Evolutionary conservation across 148 eudicot species (phyloP).

Genomic region (Camellia granthamiana): DNA sequence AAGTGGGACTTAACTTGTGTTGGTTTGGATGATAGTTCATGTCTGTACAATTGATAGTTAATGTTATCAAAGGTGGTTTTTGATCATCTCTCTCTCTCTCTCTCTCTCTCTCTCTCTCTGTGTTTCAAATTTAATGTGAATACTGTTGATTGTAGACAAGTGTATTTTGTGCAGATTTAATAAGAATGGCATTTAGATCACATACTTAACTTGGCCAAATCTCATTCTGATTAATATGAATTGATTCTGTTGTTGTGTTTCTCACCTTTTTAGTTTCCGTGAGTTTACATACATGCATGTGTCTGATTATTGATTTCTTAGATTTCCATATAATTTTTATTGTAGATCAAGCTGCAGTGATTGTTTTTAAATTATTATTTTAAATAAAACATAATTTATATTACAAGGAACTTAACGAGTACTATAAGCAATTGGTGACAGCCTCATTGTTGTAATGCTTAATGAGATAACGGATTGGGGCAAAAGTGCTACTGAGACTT

Average conservation of each 20-base stretch:
- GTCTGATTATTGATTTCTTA: background rate
- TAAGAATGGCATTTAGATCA: background rate
- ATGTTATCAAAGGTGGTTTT: background rate
- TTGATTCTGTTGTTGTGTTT: background rate
- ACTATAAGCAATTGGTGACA: too few relatives aligned
- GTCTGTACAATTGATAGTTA: background rate
- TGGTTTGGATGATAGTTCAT: background rate
- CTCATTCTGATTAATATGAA: background rate
- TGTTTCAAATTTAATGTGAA: background rate
- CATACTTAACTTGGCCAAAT: background rate
- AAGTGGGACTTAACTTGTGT: background rate
- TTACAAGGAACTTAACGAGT: too few relatives aligned
- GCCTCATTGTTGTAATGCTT: too few relatives aligned
- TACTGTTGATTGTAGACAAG: background rate
- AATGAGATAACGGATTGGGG: too few relatives aligned
- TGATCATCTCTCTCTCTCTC: background rate
- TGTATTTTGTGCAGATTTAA: background rate
- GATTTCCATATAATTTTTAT: background rate
- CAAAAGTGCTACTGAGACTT: too few relatives aligned
- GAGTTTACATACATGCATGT: background rate
- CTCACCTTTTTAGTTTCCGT: background rate
- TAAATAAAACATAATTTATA: too few relatives aligned
- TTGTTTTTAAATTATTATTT: background rate
- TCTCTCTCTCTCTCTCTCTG: too few relatives aligned
- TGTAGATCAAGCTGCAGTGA: background rate